A percentile compares a stretch with the other conserved stretches of the same genome.
These are phyloP conservation scores for Macrolepiota dolichaula DNA, from an alignment of 768 basidiomycete species.

Conservation along the genomic window DNA sequence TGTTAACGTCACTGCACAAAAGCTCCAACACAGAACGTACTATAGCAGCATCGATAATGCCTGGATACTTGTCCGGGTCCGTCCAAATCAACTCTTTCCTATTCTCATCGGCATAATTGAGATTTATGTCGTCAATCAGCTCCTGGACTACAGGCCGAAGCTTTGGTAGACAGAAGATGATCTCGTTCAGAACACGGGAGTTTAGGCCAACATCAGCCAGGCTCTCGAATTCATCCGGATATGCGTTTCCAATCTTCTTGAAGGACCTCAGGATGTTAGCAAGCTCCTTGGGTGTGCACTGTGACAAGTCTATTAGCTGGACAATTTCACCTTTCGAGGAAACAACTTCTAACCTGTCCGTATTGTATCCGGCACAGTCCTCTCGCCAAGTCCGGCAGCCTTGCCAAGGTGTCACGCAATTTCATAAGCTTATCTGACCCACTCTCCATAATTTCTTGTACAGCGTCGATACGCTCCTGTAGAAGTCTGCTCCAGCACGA, in stretches of 20 bases:
- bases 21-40: conserved; percentile 38
- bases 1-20: neutral
- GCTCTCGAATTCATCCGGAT: conserved; percentile 35
- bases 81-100: conserved; percentile 71
- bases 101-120: conserved; percentile 63
- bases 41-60: conserved; percentile 53
- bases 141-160: conserved; percentile 52
- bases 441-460: conserved; percentile 74
- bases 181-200: conserved; percentile 65
- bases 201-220: conserved; percentile 52
- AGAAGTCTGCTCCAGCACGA: conserved; percentile 46
- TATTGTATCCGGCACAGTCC: conserved; percentile 90
- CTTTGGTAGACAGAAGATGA: conserved; percentile 65
- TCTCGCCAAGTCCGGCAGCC: conserved; percentile 83
- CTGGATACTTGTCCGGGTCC: conserved; percentile 41
- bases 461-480: conserved; percentile 75
- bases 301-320: neutral
- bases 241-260: conserved; percentile 62
- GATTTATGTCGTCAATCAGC: conserved; percentile 52
- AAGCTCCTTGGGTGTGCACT: conserved; percentile 87
- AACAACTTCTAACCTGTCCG: conserved; percentile 65
- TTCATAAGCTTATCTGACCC: conserved; percentile 58
- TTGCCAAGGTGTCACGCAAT: conserved; percentile 66
- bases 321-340: neutral
- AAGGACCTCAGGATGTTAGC: conserved; percentile 74